A percentile compares a stretch with the other conserved stretches of the same genome.
These are phyloP conservation scores for Carex scoparia DNA, from an alignment of 176 grass and related monocot genomes.

Conservation along the genomic window DNA sequence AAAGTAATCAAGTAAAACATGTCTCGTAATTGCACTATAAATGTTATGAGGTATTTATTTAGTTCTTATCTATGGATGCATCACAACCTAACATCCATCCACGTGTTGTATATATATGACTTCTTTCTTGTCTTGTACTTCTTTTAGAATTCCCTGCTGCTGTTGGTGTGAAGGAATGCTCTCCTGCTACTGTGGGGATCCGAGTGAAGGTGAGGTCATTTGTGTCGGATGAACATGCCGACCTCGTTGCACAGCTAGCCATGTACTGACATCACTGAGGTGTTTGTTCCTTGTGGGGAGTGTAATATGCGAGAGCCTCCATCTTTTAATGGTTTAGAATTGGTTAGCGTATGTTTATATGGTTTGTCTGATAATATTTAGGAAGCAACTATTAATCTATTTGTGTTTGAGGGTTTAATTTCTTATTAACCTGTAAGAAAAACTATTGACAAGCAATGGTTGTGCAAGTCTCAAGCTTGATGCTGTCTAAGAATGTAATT, in stretches of 20 bases:
- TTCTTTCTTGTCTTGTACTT: conserved; percentile 21
- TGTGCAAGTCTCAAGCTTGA: neutral
- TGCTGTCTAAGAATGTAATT: neutral
- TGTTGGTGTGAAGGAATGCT: conserved; percentile 59
- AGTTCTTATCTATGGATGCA: conserved; percentile 8
- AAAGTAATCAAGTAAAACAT: no score
- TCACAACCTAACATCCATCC: neutral
- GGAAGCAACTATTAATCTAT: neutral
- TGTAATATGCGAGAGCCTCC: neutral
- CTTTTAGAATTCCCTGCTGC: conserved; percentile 51
- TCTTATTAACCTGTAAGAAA: neutral
- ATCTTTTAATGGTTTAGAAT: neutral
- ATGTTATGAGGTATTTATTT: conserved; percentile 14
- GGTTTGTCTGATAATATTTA: neutral
- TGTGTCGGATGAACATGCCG: conserved; percentile 49
- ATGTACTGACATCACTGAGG: neutral
- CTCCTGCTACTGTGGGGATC: conserved; percentile 40
- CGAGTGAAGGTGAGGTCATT: conserved; percentile 70
- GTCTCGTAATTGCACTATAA: neutral
- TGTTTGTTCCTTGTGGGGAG: neutral
- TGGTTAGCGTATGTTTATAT: neutral
- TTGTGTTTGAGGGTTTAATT: conserved; percentile 1
- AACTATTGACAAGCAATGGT: neutral
- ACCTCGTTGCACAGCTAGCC: conserved; percentile 18
- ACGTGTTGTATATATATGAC: neutral